These are phyloP conservation scores for Aquilaria agallochum DNA, from an alignment of 441 rosid species.

Conservation along the genomic window DNA sequence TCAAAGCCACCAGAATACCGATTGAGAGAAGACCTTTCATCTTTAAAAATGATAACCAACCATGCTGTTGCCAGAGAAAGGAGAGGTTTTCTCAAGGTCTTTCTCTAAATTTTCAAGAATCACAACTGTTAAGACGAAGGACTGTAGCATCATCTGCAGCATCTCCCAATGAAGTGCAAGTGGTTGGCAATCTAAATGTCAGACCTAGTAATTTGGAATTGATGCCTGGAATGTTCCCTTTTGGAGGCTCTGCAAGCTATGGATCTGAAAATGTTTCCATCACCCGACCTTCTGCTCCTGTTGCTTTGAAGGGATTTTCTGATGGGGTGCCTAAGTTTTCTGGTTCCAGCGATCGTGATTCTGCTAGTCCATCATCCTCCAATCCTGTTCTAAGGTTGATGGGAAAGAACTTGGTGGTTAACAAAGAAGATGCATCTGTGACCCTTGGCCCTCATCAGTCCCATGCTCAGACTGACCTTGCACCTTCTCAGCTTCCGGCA, in stretches of 20 bases:
- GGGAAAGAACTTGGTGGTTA: conserved; percentile 93
- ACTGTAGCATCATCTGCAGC: conserved; percentile 36
- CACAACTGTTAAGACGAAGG: conserved; percentile 54
- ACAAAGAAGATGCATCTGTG: conserved; percentile 46
- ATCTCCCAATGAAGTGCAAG: conserved; percentile 31
- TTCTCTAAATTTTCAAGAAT: conserved; percentile 43
- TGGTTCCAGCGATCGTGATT: conserved; percentile 28
- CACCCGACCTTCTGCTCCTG: conserved; percentile 26
- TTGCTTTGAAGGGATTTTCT: conserved; percentile 37
- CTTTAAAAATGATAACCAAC: conserved; percentile 49
- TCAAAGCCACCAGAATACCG: conserved; percentile 27
- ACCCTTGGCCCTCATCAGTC: conserved; percentile 33
- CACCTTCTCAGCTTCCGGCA: conserved; percentile 28
- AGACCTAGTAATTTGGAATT: conserved; percentile 24
- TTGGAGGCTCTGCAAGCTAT: conserved; percentile 20
- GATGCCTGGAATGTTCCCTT: conserved; percentile 33
- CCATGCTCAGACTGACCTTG: conserved; percentile 21
- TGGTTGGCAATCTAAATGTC: conserved; percentile 16
- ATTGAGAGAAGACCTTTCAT: conserved; percentile 46
- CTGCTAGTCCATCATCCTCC: conserved; percentile 58
- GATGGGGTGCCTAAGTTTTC: conserved; percentile 29
- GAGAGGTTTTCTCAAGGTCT: conserved; percentile 49
- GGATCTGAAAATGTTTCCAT: conserved; percentile 29
- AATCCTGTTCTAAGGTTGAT: conserved; percentile 87
- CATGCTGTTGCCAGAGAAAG: conserved; percentile 85